Evolutionary conservation across 495 filamentous ascomycete species (phyloP).

Genomic region (Penicillium herquei): DNA sequence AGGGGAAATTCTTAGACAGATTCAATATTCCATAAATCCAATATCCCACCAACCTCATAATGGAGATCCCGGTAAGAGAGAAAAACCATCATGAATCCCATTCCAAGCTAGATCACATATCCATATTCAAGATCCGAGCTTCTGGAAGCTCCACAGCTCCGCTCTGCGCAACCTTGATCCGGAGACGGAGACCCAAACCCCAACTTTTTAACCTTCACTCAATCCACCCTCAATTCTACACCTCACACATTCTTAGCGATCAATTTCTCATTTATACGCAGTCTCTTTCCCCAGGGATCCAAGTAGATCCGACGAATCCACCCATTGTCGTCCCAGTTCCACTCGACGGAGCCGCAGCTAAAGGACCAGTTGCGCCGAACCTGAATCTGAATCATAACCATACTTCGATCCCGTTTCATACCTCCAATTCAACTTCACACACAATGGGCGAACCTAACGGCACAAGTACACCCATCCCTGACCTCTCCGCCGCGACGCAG

Average conservation of each 20-base stretch:
- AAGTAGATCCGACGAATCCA: background rate
- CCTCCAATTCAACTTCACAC: background rate
- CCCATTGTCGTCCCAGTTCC: background rate
- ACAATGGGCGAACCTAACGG: slow-evolving; percentile 26
- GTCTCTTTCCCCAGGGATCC: background rate
- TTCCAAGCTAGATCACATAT: background rate
- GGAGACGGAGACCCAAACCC: background rate
- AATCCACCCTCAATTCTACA: background rate
- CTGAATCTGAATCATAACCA: no score
- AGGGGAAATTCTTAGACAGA: background rate
- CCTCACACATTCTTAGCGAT: background rate
- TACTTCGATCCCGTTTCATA: no score
- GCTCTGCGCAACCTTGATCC: slow-evolving; percentile 17
- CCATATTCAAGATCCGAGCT: background rate
- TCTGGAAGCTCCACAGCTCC: slow-evolving; percentile 26
- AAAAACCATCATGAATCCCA: background rate
- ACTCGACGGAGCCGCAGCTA: no score
- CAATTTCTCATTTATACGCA: background rate
- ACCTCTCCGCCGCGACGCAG: slow-evolving; percentile 40
- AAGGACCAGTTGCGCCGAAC: no score
- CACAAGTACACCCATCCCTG: slow-evolving; percentile 37
- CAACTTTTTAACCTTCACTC: background rate
- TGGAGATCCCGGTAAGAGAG: slow-evolving; percentile 12
- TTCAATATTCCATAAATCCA: background rate
- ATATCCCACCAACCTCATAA: background rate